These are phyloP conservation scores for Brassica juncea DNA, from an alignment of 345 rosid genomes.

Conservation along the genomic window DNA sequence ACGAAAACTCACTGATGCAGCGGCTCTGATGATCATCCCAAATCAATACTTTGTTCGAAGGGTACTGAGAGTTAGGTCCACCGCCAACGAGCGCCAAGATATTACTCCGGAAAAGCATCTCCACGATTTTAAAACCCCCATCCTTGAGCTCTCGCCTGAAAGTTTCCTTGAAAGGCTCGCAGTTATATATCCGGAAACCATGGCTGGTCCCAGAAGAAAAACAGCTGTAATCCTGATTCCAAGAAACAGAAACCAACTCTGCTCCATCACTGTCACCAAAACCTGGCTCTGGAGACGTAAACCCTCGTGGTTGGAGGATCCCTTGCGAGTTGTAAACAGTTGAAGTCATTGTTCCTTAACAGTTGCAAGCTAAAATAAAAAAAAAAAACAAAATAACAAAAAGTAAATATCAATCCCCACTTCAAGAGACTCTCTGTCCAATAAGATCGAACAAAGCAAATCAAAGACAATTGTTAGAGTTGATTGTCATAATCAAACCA, in stretches of 20 bases:
- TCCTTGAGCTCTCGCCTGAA: conserved; percentile 62
- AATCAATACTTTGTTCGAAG: conserved; percentile 78
- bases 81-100: conserved; percentile 85
- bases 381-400: not conserved
- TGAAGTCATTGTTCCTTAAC: conserved; percentile 55
- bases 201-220: conserved; percentile 75
- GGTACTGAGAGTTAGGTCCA: conserved; percentile 69
- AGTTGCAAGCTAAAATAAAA: conserved; percentile 24
- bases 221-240: conserved; percentile 91
- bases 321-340: conserved; percentile 47
- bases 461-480: not conserved
- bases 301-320: conserved; percentile 34
- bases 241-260: conserved; percentile 69
- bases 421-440: not conserved
- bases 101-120: conserved; percentile 91
- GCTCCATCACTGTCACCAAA: conserved; percentile 43
- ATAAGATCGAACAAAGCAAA: conserved; percentile 6
- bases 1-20: conserved; percentile 81
- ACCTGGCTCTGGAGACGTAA: conserved; percentile 40
- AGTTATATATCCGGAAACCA: conserved; percentile 82
- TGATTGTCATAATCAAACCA: not conserved
- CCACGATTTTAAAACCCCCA: conserved; percentile 83
- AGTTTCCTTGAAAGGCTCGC: conserved; percentile 80
- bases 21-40: conserved; percentile 93
- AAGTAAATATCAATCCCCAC: conserved; percentile 6